These are phyloP conservation scores for Saccharomycopsis selenospora DNA, from an alignment of 805 yeast genomes.

Conservation along the genomic window DNA sequence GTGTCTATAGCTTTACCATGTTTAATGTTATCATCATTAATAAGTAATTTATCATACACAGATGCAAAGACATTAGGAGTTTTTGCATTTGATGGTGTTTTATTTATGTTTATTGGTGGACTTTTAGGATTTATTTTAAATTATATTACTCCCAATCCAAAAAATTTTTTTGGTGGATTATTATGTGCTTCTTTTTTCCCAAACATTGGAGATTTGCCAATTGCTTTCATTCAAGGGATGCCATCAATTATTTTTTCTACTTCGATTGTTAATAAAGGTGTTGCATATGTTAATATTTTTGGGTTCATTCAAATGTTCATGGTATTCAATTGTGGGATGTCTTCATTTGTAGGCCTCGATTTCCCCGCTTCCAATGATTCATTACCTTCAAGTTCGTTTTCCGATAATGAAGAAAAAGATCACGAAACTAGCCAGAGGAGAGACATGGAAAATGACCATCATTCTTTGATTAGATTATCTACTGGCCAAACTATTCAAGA, in stretches of 20 bases:
- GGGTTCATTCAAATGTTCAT: constrained; percentile 35
- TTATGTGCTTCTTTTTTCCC: constrained; percentile 43
- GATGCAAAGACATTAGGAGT: constrained; percentile 50
- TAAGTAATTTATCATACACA: constrained; percentile 41
- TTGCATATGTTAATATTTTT: constrained; percentile 43
- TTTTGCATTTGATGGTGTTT: constrained; percentile 27
- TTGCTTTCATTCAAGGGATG: constrained; percentile 45
- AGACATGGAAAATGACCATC: background rate
- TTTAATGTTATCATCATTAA: constrained; percentile 46
- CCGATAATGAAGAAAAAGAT: background rate
- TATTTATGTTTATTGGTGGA: constrained; percentile 28
- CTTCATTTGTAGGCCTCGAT: constrained; percentile 35
- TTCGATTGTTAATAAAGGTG: constrained; percentile 39
- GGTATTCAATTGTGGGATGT: constrained; percentile 39
- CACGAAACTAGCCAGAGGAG: background rate
- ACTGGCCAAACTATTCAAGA: constrained; percentile 37
- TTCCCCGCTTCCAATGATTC: constrained; percentile 24
- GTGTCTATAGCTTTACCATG: constrained; percentile 49
- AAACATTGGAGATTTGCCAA: constrained; percentile 46
- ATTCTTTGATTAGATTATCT: no score
- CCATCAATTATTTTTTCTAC: constrained; percentile 30
- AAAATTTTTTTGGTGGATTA: constrained; percentile 42
- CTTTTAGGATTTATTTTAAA: constrained; percentile 27
- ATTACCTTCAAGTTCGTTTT: background rate
- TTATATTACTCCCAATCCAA: constrained; percentile 36